Evolutionary conservation across 2,329 filamentous ascomycete genomes (phyloP), one percentile per base, ranked within the genome.

Genomic region (Hymenoscyphus occultus): DNA sequence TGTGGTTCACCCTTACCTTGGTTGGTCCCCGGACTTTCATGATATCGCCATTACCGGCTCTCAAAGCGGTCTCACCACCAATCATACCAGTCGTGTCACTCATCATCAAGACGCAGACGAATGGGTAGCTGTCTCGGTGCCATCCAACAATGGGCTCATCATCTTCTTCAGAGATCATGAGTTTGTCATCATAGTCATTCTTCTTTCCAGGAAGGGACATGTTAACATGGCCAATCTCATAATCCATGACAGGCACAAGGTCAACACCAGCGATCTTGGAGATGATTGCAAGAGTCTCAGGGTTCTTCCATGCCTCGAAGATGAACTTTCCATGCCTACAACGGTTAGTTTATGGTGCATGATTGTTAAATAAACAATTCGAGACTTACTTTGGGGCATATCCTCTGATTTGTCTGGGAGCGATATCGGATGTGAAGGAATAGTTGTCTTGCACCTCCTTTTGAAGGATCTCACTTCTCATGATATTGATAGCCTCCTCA

Each of bases 381-480:
- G 9, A 28, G 12, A 79, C 83, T 78, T 78, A 88, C 84, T 83
- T 78, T 40, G 77, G 81, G 71, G 77, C 84, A 77, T 79, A 88
- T 65, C 82, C 84, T 64, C 84, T 79, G 51, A 86, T 69, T 71
- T 84, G 82, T 67, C 80, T 81, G n/a, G 81, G 78, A 2, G 83
- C 81, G 68, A 89, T 79, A 68, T 87, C 86, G 71, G 84, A 86
- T 39, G 82, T 82, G 73, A 81, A 88, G 60, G 80, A 80, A 74
- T 82, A 87, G 54, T 86, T 83, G 9, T 80, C 76, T 68, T 83
- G 79, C 3, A 89, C 84, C 45, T 83, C 79, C 0, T 83, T 79
- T 58, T 81, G 82, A 48, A 89, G 78, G n/a, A 89, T 81, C 73
- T 90, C 87, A 2, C 77, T 77, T 63, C 88, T 81, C 82, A 90